phyloP scores from a whole-genome alignment of 495 filamentous ascomycete species.

The Penicillium coffeae region DNA sequence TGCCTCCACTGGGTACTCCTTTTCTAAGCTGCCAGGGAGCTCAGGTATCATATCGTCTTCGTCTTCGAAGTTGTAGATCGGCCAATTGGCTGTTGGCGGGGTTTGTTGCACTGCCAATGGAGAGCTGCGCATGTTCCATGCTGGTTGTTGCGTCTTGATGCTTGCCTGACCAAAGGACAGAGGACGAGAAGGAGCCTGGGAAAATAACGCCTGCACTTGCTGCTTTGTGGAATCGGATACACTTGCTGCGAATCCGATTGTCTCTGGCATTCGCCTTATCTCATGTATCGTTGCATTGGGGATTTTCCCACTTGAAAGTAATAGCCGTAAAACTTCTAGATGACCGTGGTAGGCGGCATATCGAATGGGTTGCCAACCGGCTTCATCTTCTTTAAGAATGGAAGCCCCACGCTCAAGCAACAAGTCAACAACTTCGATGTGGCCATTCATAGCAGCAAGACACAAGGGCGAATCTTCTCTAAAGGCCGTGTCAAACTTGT shows the following conservation, averaged over 20 bases:
- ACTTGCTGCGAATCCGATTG: conserved; percentile 16
- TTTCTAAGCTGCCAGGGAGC: neutral
- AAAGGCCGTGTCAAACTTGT: conserved; percentile 20
- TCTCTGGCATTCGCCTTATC: conserved; percentile 15
- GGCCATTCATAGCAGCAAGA: conserved; percentile 38
- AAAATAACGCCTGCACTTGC: neutral
- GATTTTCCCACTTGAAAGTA: conserved; percentile 20
- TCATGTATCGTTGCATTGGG: conserved; percentile 7
- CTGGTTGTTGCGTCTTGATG: neutral
- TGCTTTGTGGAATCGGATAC: neutral
- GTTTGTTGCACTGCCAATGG: neutral
- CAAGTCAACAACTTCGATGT: conserved; percentile 33
- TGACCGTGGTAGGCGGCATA: conserved; percentile 42
- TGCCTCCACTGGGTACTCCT: neutral
- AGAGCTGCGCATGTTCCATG: neutral
- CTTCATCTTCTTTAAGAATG: conserved; percentile 36
- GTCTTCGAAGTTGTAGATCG: neutral
- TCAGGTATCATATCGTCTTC: neutral
- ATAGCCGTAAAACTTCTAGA: conserved; percentile 25
- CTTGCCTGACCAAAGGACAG: neutral
- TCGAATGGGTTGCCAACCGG: conserved; percentile 35
- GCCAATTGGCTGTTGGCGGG: neutral
- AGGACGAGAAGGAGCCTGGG: neutral
- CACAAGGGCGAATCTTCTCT: conserved; percentile 43
- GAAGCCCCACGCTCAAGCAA: conserved; percentile 36